Conservation (phyloP, 1,284 basidiomycete species). For the Porodaedalea pini region DNA sequence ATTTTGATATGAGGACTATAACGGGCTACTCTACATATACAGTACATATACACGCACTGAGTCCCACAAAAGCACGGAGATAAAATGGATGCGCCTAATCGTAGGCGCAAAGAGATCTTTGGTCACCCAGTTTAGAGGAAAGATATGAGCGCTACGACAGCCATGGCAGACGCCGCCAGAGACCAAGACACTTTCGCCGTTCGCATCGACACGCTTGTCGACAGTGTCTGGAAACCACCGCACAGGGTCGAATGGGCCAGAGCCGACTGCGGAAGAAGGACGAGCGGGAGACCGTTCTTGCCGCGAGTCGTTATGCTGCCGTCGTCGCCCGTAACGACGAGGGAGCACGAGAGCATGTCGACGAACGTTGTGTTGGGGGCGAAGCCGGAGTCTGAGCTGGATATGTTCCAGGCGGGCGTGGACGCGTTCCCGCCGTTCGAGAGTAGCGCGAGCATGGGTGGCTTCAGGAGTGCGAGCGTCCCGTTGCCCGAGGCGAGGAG, state of each 20-base stretch:
- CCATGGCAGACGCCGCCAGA: not conserved
- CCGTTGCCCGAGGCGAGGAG: conserved; percentile 42
- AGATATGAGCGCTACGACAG: not conserved
- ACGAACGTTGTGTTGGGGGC: conserved; percentile 48
- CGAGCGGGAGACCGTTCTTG: conserved; percentile 38
- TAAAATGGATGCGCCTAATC: not conserved
- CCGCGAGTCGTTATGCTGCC: conserved; percentile 41
- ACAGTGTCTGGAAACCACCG: not conserved
- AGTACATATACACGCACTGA: not conserved
- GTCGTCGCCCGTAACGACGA: conserved; percentile 39
- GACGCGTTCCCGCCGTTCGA: conserved; percentile 55
- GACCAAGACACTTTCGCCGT: not conserved
- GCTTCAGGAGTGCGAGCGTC: conserved; percentile 58
- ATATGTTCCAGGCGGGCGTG: conserved; percentile 43
- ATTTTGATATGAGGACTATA: too few species aligned
- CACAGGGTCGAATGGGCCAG: conserved; percentile 19
- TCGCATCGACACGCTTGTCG: not conserved
- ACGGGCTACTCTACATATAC: not conserved
- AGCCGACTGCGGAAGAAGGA: conserved; percentile 19
- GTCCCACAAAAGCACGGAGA: not conserved
- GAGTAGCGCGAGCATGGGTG: conserved; percentile 61
- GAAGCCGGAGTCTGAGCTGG: conserved; percentile 42
- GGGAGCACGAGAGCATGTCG: conserved; percentile 57
- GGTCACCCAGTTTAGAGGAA: not conserved
- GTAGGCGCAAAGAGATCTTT: not conserved